Base-by-base conservation (phyloP, 805 yeast species). In the Cyberlindnera suaveolens region DNA sequence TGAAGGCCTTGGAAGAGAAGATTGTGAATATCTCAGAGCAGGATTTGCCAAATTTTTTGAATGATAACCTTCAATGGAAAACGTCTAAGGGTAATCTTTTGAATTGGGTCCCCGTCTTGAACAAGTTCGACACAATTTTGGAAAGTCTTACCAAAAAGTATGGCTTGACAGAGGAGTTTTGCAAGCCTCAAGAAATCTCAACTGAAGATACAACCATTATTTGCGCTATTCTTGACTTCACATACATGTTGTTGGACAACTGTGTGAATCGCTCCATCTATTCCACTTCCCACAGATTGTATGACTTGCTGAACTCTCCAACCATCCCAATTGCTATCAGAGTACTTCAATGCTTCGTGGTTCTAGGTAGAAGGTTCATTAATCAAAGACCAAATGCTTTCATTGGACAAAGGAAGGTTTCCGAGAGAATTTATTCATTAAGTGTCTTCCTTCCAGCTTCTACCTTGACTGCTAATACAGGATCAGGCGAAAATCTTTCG, bases 41-140 rank as follows among this genome's bases (percentile, higher is more conserved):
- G 11, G 68, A 67, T 11, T 68, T 82, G 38, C 66, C 80, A 2
- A 45, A 48, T 4, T 54, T 63, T 34, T 56, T 79, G 40, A 56
- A 56, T 13, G 48, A 47, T 3, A 66, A 74, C 46, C 52, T 68
- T 46, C 57, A 53, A 15, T 81, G 88, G 88, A 74, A 73, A 27
- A 65, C 80, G 19, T 82, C 87, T 8, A 69, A 78, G 47, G 85
- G 84, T 31, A 84, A 86, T 52, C 62, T 91, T 30, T 74, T 73
- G 47, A 81, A 80, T 46, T 90, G 96, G 93, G 75, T 85, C 26
- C 74, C 82, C 0, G 78, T 86, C 1, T 67, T 91, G 52, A 84
- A 88, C 60, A 70, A 82, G 52, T 78, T 90, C 56, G 96, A 90
- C 58, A 72, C 68, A 11, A 71, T 86, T 6, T 65, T 86, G 41